phyloP scores from a whole-genome alignment of 176 grass and related monocot species.

The Aegilops tauschii region DNA sequence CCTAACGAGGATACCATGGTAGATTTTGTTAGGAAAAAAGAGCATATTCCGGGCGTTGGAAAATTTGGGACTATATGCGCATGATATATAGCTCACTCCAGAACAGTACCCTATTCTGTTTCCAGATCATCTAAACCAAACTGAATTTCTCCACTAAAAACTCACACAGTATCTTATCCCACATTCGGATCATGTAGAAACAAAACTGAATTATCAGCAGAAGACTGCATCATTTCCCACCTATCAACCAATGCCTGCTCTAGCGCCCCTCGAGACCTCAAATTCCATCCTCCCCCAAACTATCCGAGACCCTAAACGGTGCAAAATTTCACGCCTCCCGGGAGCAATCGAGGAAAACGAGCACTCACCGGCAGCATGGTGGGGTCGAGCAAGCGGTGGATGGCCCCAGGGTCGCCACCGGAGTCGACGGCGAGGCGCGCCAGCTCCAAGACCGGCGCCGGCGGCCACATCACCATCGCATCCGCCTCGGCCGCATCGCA shows the following conservation, averaged over 20 bases:
- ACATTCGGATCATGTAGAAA: neutral
- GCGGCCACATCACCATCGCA: slow-evolving; percentile 90
- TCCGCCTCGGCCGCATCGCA: slow-evolving; percentile 25
- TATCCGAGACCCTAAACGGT: neutral
- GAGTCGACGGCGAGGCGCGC: slow-evolving; percentile 75
- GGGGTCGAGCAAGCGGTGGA: slow-evolving; percentile 72
- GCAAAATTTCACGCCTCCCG: neutral
- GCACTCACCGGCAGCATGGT: slow-evolving; percentile 61
- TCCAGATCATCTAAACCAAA: neutral
- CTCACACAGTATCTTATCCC: neutral
- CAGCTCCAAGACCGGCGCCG: slow-evolving; percentile 76
- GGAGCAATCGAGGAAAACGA: too few relatives aligned
- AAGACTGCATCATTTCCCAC: neutral
- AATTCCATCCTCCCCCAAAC: neutral
- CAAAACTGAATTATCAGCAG: neutral
- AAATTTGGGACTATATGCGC: too few relatives aligned
- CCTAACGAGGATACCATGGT: slow-evolving; percentile 34
- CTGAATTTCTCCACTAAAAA: neutral
- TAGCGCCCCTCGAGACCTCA: neutral
- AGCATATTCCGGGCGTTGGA: neutral
- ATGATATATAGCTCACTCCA: neutral
- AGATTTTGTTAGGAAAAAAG: neutral
- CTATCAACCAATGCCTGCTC: neutral
- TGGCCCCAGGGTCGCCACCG: slow-evolving; percentile 66
- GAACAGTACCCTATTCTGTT: neutral